Percentiles rank a stretch among this genome's conserved stretches.
Conservation (phyloP, 176 grass and related monocot genomes). For the Zoysia pacifica region DNA sequence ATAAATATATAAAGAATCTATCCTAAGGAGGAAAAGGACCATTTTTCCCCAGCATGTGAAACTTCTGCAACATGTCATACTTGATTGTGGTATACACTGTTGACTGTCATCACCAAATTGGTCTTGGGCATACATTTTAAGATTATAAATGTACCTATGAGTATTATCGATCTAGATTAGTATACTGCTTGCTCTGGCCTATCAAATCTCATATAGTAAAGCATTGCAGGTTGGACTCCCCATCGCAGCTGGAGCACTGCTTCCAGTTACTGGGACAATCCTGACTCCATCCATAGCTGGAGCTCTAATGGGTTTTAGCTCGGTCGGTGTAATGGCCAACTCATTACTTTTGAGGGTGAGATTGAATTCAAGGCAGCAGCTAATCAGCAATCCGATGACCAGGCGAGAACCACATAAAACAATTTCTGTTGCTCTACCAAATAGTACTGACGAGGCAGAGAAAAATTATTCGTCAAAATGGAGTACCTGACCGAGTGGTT, state of each 20-base stretch:
- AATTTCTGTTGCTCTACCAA: constrained; percentile 35
- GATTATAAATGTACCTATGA: not conserved
- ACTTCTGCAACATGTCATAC: not conserved
- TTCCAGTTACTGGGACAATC: constrained; percentile 74
- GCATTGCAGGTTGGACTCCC: constrained; percentile 85
- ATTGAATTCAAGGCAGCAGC: constrained; percentile 50
- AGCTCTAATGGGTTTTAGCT: constrained; percentile 94
- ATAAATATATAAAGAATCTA: no score
- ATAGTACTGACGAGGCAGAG: constrained; percentile 17
- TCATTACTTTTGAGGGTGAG: constrained; percentile 80
- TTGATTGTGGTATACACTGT: not conserved
- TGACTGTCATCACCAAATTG: not conserved
- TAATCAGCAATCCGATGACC: constrained; percentile 31
- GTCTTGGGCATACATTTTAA: not conserved
- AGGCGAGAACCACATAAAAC: constrained; percentile 12
- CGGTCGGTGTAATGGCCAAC: constrained; percentile 84
- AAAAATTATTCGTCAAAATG: constrained; percentile 64
- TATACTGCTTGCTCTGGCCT: not conserved
- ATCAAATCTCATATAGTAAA: constrained; percentile 27
- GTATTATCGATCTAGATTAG: not conserved
- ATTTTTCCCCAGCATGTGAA: not conserved
- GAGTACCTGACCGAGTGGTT: constrained; percentile 46
- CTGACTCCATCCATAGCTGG: constrained; percentile 94
- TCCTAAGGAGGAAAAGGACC: not conserved
- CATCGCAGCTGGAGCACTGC: constrained; percentile 83